Percentiles rank a stretch among this genome's conserved stretches.
Conservation (phyloP, 2,329 filamentous ascomycete species). For the Calonectria fujianensis region DNA sequence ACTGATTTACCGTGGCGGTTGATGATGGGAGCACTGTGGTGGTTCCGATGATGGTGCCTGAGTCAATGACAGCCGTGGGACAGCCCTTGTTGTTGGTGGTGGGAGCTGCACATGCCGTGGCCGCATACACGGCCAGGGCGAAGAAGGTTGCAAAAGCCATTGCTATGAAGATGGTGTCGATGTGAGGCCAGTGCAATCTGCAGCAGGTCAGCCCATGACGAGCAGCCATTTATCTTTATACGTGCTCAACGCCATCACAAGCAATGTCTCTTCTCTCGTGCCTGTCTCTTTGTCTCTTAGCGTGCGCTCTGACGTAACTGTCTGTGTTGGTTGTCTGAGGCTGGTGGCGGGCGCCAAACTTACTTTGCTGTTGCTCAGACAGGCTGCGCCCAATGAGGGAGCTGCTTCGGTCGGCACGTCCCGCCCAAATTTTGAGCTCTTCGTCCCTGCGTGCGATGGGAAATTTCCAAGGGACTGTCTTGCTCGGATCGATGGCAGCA, state of each 20-base stretch:
- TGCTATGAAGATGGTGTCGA: not conserved
- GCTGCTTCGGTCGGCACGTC: not conserved
- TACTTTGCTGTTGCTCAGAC: not conserved
- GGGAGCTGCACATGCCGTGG: constrained; percentile 13
- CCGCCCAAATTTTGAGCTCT: not conserved
- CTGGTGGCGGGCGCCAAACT: constrained; percentile 9
- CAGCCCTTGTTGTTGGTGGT: not conserved
- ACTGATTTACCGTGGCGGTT: constrained; percentile 50
- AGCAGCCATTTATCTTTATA: constrained; percentile 17
- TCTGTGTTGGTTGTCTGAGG: constrained; percentile 11
- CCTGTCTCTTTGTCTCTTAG: not conserved
- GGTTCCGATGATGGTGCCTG: constrained; percentile 46
- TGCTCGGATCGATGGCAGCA: not conserved
- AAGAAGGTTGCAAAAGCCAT: constrained; percentile 40
- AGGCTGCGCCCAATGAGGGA: not conserved
- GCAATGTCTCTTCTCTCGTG: constrained; percentile 13
- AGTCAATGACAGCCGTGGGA: constrained; percentile 48
- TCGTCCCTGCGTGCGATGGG: constrained; percentile 17
- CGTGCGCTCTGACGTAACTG: constrained; percentile 24
- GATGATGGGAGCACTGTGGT: constrained; percentile 44
- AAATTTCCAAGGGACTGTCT: constrained; percentile 3
- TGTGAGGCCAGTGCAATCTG: not conserved
- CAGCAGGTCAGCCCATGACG: not conserved
- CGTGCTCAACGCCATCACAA: too few species aligned
- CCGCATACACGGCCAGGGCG: not conserved